Conservation (phyloP, 2,329 filamentous ascomycete genomes). For the Podosphaera fusca region DNA sequence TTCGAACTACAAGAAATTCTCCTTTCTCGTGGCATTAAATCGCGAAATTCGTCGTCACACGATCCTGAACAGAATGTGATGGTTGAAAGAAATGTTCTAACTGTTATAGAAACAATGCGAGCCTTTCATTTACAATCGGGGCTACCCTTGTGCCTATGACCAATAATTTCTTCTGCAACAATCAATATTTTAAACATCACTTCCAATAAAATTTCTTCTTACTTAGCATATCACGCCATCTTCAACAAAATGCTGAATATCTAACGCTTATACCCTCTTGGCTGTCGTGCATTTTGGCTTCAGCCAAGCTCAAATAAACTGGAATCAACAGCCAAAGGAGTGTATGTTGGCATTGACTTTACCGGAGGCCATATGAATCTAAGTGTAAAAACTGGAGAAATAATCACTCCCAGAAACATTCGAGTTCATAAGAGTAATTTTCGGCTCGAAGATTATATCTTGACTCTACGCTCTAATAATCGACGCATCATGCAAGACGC, state of each 20-base stretch:
- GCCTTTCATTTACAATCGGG: too few relatives aligned
- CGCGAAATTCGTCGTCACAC: not conserved
- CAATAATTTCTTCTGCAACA: not conserved
- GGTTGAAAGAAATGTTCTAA: not conserved
- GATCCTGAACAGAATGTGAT: not conserved
- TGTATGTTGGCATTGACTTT: not conserved
- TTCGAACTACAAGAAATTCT: not conserved
- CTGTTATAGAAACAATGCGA: too few relatives aligned
- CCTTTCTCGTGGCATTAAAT: not conserved
- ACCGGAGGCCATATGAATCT: not conserved
- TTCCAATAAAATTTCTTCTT: too few relatives aligned
- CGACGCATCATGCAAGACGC: too few relatives aligned
- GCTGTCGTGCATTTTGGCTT: not conserved
- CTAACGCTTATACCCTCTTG: not conserved
- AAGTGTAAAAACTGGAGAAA: not conserved
- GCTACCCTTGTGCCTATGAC: not conserved
- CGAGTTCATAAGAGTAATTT: too few relatives aligned
- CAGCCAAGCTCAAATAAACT: not conserved
- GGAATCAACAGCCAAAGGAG: not conserved
- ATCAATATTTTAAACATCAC: not conserved
- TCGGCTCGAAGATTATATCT: too few relatives aligned
- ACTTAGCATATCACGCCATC: too few relatives aligned
- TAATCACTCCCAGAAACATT: too few relatives aligned
- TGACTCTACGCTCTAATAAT: too few relatives aligned
- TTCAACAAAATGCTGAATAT: too few relatives aligned